Evolutionary conservation across 805 yeast species (phyloP).

Genomic region (Jamesozyma gamospora): DNA sequence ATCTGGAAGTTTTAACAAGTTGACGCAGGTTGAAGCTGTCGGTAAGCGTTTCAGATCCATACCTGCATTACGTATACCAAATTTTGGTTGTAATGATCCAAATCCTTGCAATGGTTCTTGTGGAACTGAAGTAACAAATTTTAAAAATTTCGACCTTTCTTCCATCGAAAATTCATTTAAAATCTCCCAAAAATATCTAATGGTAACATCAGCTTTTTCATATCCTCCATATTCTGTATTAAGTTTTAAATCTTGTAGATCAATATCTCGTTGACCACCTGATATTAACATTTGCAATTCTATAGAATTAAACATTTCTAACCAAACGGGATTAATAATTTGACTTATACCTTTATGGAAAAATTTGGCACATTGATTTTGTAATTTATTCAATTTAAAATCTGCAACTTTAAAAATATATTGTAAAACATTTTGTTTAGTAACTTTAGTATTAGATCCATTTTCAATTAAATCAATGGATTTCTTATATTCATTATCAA

Average conservation of each 20-base stretch:
- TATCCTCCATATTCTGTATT: constrained; percentile 64
- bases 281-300: constrained; percentile 81
- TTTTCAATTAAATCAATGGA: constrained; percentile 50
- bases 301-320: constrained; percentile 71
- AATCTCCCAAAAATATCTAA: constrained; percentile 64
- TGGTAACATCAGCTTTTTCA: constrained; percentile 44
- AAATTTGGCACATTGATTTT: constrained; percentile 51
- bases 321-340: constrained; percentile 64
- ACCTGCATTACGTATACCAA: constrained; percentile 71
- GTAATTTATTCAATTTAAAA: constrained; percentile 60
- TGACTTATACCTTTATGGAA: constrained; percentile 55
- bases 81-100: constrained; percentile 57
- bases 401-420: constrained; percentile 72
- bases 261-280: constrained; percentile 63
- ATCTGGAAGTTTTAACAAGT: constrained; percentile 76
- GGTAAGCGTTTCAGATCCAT: constrained; percentile 53
- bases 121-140: constrained; percentile 87
- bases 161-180: constrained; percentile 53
- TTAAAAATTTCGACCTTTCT: constrained; percentile 59
- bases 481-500: constrained; percentile 26
- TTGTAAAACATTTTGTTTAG: constrained; percentile 48
- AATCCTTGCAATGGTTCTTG: constrained; percentile 89
- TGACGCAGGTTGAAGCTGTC: constrained; percentile 89
- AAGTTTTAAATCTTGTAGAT: constrained; percentile 55
- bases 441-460: constrained; percentile 53